Percentiles rank a stretch among this genome's conserved stretches.
Evolutionary conservation across 176 grass and related monocot genomes (phyloP).

Genomic region (Oropetium thomaeum): DNA sequence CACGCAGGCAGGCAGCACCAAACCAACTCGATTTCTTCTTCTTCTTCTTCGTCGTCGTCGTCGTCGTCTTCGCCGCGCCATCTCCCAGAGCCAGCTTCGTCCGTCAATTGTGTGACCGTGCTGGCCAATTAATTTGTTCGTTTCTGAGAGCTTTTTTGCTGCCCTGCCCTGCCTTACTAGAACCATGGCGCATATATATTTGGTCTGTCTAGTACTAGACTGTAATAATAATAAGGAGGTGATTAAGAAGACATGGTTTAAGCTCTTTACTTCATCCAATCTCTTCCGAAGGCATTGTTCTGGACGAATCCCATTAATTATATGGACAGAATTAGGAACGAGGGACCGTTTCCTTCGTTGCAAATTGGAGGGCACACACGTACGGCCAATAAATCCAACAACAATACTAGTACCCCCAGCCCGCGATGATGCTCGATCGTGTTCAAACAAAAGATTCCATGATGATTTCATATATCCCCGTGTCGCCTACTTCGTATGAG

Average conservation of each 20-base stretch:
- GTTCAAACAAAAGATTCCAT: background rate
- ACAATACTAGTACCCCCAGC: too few relatives aligned
- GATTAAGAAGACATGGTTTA: too few relatives aligned
- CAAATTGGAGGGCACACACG: conserved; percentile 11
- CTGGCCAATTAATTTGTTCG: too few relatives aligned
- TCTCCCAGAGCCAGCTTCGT: background rate
- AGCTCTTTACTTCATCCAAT: too few relatives aligned
- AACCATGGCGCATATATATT: too few relatives aligned
- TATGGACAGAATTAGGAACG: background rate
- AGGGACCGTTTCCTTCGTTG: conserved; percentile 8
- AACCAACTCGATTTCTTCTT: background rate
- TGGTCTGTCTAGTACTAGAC: too few relatives aligned
- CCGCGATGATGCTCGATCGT: background rate
- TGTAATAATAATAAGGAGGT: too few relatives aligned
- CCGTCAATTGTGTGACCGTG: too few relatives aligned
- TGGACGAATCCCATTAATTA: background rate
- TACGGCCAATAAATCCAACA: background rate
- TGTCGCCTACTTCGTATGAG: background rate
- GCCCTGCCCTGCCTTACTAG: too few relatives aligned
- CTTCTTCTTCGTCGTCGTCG: too few relatives aligned
- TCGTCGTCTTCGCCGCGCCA: background rate
- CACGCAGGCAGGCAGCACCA: too few relatives aligned
- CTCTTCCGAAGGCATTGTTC: too few relatives aligned
- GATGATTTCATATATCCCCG: background rate
- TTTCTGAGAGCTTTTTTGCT: background rate